Evolutionary conservation across 139 green algal genomes (phyloP).

Genomic region (Coccomyxa sp.): DNA sequence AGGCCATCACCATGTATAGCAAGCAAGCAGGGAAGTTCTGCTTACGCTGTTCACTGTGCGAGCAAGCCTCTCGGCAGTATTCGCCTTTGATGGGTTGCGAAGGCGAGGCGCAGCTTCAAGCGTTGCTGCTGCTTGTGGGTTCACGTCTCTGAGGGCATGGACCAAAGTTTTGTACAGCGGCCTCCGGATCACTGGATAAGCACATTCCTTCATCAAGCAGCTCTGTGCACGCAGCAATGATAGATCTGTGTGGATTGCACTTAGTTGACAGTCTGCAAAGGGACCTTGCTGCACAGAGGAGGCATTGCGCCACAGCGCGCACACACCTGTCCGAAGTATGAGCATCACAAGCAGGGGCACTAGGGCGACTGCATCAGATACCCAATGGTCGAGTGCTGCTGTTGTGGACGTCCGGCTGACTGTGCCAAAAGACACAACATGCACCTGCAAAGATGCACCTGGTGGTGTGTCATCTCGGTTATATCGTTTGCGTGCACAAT

Average conservation of each 20-base stretch:
- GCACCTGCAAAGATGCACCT: neutral
- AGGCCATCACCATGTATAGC: neutral
- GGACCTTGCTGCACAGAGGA: neutral
- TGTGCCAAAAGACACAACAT: neutral
- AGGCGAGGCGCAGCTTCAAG: conserved; percentile 9
- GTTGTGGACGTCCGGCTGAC: neutral
- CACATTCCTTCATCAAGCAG: neutral
- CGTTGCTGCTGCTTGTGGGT: neutral
- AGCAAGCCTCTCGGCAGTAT: neutral
- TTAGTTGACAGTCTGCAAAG: neutral
- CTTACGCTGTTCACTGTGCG: neutral
- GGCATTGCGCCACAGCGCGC: no score
- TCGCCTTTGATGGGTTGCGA: neutral
- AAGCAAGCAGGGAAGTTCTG: neutral
- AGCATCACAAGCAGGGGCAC: neutral
- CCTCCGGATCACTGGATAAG: conserved; percentile 10
- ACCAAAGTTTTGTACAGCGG: conserved; percentile 17
- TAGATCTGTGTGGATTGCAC: neutral
- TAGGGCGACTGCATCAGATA: neutral
- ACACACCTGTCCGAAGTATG: neutral
- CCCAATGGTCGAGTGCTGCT: neutral
- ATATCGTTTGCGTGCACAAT: no score
- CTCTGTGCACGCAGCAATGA: no score
- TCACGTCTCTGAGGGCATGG: conserved; percentile 13
- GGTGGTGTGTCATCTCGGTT: no score